A percentile compares a stretch with the other conserved stretches of the same genome.
Conservation (phyloP, 2,329 filamentous ascomycete genomes). For the Nothophoma quercina region DNA sequence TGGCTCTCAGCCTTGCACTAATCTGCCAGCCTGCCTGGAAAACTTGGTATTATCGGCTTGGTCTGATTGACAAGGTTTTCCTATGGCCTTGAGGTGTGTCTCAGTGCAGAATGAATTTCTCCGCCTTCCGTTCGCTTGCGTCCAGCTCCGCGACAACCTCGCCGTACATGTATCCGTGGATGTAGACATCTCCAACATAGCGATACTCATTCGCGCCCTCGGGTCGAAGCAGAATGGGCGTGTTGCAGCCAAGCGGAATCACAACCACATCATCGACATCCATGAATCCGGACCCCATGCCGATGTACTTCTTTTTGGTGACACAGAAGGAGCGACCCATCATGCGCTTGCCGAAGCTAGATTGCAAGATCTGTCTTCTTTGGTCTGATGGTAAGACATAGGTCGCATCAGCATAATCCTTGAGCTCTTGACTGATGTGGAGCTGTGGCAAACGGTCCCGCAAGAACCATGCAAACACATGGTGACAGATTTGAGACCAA, state of each 20-base stretch:
- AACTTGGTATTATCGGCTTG: too few relatives aligned
- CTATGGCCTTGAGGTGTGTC: too few relatives aligned
- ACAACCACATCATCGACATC: constrained; percentile 39
- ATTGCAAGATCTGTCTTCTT: not conserved
- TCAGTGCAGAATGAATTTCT: not conserved
- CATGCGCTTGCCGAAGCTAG: not conserved
- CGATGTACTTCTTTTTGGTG: not conserved
- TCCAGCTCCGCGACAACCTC: constrained; percentile 30
- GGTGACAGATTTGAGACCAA: not conserved
- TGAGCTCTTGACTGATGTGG: not conserved
- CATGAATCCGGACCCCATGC: constrained; percentile 47
- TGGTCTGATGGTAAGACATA: not conserved
- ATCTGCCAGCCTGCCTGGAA: too few relatives aligned
- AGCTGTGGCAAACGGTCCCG: not conserved
- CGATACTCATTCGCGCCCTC: constrained; percentile 36
- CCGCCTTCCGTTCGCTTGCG: not conserved
- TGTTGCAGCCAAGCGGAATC: constrained; percentile 48
- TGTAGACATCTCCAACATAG: constrained; percentile 47
- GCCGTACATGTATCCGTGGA: constrained; percentile 49
- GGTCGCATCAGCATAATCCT: not conserved
- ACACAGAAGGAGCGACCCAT: constrained; percentile 1
- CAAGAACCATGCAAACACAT: not conserved
- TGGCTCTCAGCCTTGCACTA: too few relatives aligned
- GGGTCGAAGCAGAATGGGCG: constrained; percentile 43
- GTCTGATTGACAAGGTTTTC: too few relatives aligned